These are phyloP conservation scores for Saturnispora gosingensis DNA, from an alignment of 805 yeast genomes.

Conservation along the genomic window DNA sequence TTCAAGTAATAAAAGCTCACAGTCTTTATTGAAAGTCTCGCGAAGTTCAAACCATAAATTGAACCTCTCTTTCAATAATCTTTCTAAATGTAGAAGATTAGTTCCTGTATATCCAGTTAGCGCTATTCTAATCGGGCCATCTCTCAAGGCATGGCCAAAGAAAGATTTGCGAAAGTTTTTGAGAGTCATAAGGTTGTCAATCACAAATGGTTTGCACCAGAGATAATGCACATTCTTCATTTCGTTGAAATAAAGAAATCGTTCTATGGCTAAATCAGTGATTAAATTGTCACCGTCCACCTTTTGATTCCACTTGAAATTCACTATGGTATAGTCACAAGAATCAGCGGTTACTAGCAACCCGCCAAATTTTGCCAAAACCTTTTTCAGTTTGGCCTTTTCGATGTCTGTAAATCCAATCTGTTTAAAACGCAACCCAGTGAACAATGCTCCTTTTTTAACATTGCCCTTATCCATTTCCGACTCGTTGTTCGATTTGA, in stretches of 20 bases:
- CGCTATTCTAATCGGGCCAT: slow-evolving; percentile 12
- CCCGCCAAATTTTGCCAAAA: slow-evolving; percentile 21
- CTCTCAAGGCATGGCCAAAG: background rate
- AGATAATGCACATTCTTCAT: slow-evolving; percentile 12
- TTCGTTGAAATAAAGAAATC: slow-evolving; percentile 19
- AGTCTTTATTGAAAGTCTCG: slow-evolving; percentile 38
- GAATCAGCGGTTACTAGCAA: background rate
- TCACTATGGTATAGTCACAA: slow-evolving; percentile 16
- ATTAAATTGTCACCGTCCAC: slow-evolving; percentile 7
- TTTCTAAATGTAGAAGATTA: slow-evolving; percentile 27
- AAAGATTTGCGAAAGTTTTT: slow-evolving; percentile 1
- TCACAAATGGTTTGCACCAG: slow-evolving; percentile 20
- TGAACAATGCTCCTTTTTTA: slow-evolving; percentile 11
- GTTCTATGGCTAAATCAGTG: slow-evolving; percentile 25
- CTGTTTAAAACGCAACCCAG: slow-evolving; percentile 13
- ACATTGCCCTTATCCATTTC: background rate
- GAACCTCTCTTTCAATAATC: slow-evolving; percentile 47
- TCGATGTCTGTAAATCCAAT: slow-evolving; percentile 17
- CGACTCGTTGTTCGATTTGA: background rate
- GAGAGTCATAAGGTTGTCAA: background rate
- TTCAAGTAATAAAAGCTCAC: slow-evolving; percentile 43
- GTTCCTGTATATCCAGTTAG: slow-evolving; percentile 27
- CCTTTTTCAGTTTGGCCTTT: slow-evolving; percentile 16
- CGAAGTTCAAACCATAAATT: slow-evolving; percentile 36
- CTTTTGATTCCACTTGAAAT: slow-evolving; percentile 10